Base-by-base conservation (phyloP, 345 rosid species). In the Aegle marmelos region DNA sequence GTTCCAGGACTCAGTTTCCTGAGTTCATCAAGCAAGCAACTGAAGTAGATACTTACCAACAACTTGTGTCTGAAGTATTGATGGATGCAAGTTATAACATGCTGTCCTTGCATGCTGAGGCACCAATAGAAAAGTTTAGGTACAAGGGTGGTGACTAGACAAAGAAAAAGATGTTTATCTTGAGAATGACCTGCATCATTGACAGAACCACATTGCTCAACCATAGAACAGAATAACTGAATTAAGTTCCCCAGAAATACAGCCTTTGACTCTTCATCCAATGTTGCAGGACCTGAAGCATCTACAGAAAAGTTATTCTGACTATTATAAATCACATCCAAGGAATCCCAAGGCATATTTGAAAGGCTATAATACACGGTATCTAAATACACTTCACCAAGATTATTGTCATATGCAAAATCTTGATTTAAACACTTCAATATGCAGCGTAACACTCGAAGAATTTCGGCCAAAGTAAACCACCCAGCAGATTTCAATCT, bases 51-150 rank as follows among this genome's bases (percentile, higher is more conserved):
- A 24, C 84, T 31, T 89, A 95, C 99, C 97, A 95, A 61, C 75
- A 92, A 81, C 79, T 95, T 95, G 85, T 93, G 97, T 59, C 83
- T 88, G 82, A 95, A 89, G 84, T 95, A 95, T 36, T 70, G 88
- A 68, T 82, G 77, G 82, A 89, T 80, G 80, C 79, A 48, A 6
- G 60, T 57, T 59, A 81, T 82, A 63, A 30, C 79, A 77, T 56
- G 68, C 50, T 73, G 80, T 27, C 83, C 89, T 82, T 83, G 79
- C 79, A 77, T 83, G 66, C 88, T 78, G 57, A 92, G 90, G 84
- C 92, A 92, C 90, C 91, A 89, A 57, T 13, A 68, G 27, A 92
- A 79, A 68, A 93, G 84, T 86, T 83, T 81, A 21, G 98, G 94
- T 81, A 93, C 84, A 70, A 91, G 81, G 71, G 80, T 68, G 54